Percentiles rank a stretch among this genome's conserved stretches.
phyloP scores from a whole-genome alignment of 768 basidiomycete genomes.

The Xanthoconium purpureum region DNA sequence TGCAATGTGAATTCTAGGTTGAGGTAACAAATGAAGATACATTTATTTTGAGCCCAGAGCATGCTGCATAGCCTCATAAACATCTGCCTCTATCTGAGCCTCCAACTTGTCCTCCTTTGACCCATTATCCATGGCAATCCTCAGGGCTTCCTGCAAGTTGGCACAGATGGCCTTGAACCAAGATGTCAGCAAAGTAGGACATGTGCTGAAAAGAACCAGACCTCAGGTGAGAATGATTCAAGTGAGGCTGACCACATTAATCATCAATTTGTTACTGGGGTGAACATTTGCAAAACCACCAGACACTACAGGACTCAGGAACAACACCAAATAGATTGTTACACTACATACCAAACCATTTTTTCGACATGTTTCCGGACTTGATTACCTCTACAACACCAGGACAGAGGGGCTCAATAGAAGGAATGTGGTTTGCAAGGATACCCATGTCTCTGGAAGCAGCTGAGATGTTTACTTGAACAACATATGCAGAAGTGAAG shows the following conservation, averaged over 20 bases:
- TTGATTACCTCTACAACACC: constrained; percentile 96
- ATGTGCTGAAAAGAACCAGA: constrained; percentile 35
- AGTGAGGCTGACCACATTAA: constrained; percentile 95
- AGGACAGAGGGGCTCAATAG: constrained; percentile 92
- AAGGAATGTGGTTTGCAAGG: constrained; percentile 96
- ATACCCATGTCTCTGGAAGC: constrained; percentile 99
- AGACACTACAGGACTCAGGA: constrained; percentile 59
- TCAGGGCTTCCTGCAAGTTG: constrained; percentile 85
- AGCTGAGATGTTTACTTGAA: constrained; percentile 93
- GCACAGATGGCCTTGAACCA: constrained; percentile 74
- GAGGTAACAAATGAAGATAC: constrained; percentile 1
- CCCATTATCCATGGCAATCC: constrained; percentile 75
- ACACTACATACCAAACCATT: constrained; percentile 86
- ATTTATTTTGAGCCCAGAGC: constrained; percentile 58
- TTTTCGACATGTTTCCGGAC: constrained; percentile 71
- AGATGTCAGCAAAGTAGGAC: constrained; percentile 4
- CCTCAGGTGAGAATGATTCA: constrained; percentile 88
- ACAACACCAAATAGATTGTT: background rate
- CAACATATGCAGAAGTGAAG: constrained; percentile 86
- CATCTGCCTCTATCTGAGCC: constrained; percentile 91
- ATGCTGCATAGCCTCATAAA: constrained; percentile 92
- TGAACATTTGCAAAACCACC: constrained; percentile 98
- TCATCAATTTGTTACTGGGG: constrained; percentile 93
- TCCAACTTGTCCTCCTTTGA: constrained; percentile 92
- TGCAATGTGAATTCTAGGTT: constrained; percentile 13